Percentiles rank a stretch among this genome's conserved stretches.
These are phyloP conservation scores for Russula dissimulans DNA, from an alignment of 768 basidiomycete species.

Conservation along the genomic window DNA sequence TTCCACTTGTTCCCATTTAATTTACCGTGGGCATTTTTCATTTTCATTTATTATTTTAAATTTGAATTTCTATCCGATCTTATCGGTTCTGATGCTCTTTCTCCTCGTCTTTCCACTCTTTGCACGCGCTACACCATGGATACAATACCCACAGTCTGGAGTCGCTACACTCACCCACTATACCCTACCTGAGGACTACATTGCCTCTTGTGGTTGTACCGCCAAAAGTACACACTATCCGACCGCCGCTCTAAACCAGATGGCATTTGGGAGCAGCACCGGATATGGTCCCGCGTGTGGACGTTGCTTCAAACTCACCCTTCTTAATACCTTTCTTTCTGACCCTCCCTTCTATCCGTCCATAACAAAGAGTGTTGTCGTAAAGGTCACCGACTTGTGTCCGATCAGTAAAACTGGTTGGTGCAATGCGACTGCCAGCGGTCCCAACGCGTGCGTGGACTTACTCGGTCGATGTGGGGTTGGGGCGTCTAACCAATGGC, in stretches of 20 bases:
- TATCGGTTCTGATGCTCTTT: neutral
- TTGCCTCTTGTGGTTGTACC: constrained; percentile 74
- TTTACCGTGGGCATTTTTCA: neutral
- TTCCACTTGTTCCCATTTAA: neutral
- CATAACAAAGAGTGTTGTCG: constrained; percentile 48
- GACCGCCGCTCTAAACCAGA: constrained; percentile 70
- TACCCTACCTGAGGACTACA: constrained; percentile 38
- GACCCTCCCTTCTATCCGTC: constrained; percentile 63
- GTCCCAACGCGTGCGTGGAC: constrained; percentile 52
- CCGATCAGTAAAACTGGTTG: constrained; percentile 52
- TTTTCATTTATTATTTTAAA: neutral
- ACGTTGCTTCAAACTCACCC: constrained; percentile 68
- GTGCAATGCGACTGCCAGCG: constrained; percentile 57
- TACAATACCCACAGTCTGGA: constrained; percentile 52
- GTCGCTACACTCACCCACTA: constrained; percentile 78
- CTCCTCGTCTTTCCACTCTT: constrained; percentile 18
- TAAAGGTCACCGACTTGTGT: constrained; percentile 78
- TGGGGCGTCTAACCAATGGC: neutral
- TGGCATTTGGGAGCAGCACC: constrained; percentile 70
- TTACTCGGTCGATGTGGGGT: neutral
- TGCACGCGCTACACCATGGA: constrained; percentile 39
- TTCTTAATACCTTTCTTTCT: constrained; percentile 57
- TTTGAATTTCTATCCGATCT: neutral
- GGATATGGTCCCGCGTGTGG: constrained; percentile 69
- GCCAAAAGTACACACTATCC: constrained; percentile 48